Percentiles rank a stretch among this genome's conserved stretches.
Evolutionary conservation across 2,329 filamentous ascomycete species (phyloP).

Genomic region (Cladophialophora psammophila): DNA sequence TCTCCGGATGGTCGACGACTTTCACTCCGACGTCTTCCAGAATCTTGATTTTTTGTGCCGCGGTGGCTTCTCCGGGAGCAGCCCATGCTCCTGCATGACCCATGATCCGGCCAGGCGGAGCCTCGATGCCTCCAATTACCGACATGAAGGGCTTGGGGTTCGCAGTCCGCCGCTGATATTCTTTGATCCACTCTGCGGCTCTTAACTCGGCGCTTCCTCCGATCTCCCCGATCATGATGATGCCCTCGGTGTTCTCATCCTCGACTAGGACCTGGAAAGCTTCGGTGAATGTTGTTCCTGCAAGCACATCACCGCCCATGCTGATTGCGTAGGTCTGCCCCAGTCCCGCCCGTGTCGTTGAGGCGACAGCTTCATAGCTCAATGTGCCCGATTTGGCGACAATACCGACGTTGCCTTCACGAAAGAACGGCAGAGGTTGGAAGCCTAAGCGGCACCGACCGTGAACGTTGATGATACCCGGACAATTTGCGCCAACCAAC

Average conservation of each 20-base stretch:
- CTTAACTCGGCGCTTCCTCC: conserved; percentile 74
- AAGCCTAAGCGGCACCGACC: conserved; percentile 77
- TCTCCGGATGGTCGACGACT: conserved; percentile 77
- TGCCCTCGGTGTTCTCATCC: conserved; percentile 73
- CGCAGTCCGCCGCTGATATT: conserved; percentile 64
- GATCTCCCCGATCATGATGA: conserved; percentile 75
- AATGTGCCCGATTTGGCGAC: conserved; percentile 82
- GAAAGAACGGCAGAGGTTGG: conserved; percentile 76
- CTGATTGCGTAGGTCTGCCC: conserved; percentile 80
- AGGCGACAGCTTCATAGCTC: conserved; percentile 80
- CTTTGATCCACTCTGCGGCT: conserved; percentile 75
- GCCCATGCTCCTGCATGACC: conserved; percentile 80
- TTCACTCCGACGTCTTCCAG: conserved; percentile 71
- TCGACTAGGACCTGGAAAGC: conserved; percentile 70
- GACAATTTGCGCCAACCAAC: conserved; percentile 80
- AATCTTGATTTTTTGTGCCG: conserved; percentile 70
- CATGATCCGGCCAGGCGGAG: conserved; percentile 72
- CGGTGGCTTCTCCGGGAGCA: conserved; percentile 69
- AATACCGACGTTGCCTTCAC: conserved; percentile 73
- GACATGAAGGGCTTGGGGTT: conserved; percentile 79
- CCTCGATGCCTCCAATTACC: conserved; percentile 71
- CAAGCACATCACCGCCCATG: conserved; percentile 77
- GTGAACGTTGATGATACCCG: conserved; percentile 78
- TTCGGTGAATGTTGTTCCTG: conserved; percentile 77
- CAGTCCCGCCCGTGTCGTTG: conserved; percentile 74